A percentile compares a stretch with the other conserved stretches of the same genome.
Evolutionary conservation across 176 grass and related monocot genomes (phyloP).

Genomic region (Olyra latifolia): DNA sequence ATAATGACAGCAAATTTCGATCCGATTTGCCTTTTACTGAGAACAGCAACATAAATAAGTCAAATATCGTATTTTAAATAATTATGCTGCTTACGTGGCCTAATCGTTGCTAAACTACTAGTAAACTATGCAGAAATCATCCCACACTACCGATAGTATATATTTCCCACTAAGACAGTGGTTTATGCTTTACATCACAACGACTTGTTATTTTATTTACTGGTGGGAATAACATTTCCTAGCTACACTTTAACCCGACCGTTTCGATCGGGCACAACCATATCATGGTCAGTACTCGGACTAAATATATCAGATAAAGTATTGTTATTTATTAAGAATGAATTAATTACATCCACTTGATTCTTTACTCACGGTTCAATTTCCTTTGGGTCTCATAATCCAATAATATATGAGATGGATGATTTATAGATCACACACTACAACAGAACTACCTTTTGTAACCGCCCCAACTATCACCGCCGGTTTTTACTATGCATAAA

Average conservation of each 20-base stretch:
- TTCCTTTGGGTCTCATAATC: background rate
- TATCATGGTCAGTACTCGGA: constrained; percentile 27
- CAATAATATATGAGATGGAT: background rate
- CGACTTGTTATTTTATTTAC: constrained; percentile 31
- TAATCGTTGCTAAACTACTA: background rate
- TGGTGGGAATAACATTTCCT: constrained; percentile 23
- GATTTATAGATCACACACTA: background rate
- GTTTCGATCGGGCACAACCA: constrained; percentile 25
- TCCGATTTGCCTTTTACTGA: constrained; percentile 31
- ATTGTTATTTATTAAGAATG: constrained; percentile 13
- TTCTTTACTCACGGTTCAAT: background rate
- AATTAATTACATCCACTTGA: background rate
- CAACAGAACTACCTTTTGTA: too few species aligned
- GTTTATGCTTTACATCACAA: background rate
- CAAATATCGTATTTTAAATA: background rate
- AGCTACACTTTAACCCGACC: constrained; percentile 32
- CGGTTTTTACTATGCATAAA: too few species aligned
- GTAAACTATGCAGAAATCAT: constrained; percentile 44
- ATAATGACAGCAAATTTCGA: constrained; percentile 15
- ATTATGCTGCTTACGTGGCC: background rate
- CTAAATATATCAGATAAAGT: constrained; percentile 10
- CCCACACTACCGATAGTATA: constrained; percentile 36
- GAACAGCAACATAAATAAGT: constrained; percentile 21
- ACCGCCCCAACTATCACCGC: too few species aligned
- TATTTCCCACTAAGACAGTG: constrained; percentile 47